A percentile compares a stretch with the other conserved stretches of the same genome.
Conservation (phyloP, 345 rosid species). For the Fremontodendron californicum region DNA sequence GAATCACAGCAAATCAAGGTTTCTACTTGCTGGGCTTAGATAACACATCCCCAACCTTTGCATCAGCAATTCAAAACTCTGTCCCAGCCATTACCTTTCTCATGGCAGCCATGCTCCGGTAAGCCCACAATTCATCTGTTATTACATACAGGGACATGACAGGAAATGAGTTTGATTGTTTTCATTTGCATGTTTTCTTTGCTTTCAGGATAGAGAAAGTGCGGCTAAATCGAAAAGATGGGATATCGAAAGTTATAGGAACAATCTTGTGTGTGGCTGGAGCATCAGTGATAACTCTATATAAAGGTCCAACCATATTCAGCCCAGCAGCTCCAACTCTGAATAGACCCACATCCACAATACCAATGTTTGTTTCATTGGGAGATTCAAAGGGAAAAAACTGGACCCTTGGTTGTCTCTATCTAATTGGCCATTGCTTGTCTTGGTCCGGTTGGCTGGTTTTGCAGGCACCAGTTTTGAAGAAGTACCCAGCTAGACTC, state of each 20-base stretch:
- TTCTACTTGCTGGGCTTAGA: slow-evolving; percentile 91
- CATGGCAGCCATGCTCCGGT: slow-evolving; percentile 89
- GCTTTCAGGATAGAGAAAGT: slow-evolving; percentile 83
- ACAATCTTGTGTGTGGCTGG: slow-evolving; percentile 82
- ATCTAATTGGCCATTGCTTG: slow-evolving; percentile 91
- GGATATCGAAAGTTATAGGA: slow-evolving; percentile 72
- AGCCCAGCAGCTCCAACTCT: slow-evolving; percentile 49
- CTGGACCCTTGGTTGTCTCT: slow-evolving; percentile 92
- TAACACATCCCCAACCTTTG: slow-evolving; percentile 93
- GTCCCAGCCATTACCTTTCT: slow-evolving; percentile 98
- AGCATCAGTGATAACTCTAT: slow-evolving; percentile 88
- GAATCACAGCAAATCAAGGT: slow-evolving; percentile 97
- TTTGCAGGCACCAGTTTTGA: slow-evolving; percentile 90
- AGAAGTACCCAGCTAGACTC: slow-evolving; percentile 91
- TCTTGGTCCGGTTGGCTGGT: slow-evolving; percentile 99
- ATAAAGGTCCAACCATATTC: slow-evolving; percentile 82
- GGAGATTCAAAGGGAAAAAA: slow-evolving; percentile 70
- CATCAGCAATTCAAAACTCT: slow-evolving; percentile 97
- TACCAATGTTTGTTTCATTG: slow-evolving; percentile 32
- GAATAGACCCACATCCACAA: slow-evolving; percentile 31
- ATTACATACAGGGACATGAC: neutral
- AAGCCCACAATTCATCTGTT: neutral
- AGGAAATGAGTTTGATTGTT: neutral
- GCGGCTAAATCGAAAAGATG: slow-evolving; percentile 74
- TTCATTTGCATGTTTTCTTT: neutral